These are phyloP conservation scores for Parafenestella ontariensis DNA, from an alignment of 2,329 filamentous ascomycete genomes.

Conservation along the genomic window DNA sequence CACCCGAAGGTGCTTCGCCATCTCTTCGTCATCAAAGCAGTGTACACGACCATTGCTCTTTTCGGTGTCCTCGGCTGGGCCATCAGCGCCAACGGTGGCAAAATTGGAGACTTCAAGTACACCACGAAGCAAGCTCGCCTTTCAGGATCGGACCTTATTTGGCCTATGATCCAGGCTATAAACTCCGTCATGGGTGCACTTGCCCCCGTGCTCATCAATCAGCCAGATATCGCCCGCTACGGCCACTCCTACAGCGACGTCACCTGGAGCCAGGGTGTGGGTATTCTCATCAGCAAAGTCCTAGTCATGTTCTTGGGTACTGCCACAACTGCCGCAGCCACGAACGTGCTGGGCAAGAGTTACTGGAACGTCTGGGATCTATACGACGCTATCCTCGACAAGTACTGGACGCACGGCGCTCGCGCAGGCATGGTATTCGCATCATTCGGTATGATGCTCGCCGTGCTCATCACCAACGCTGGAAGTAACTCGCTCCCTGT, in stretches of 20 bases:
- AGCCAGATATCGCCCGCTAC: constrained; percentile 32
- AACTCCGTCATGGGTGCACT: constrained; percentile 30
- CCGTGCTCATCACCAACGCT: constrained; percentile 44
- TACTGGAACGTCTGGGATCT: constrained; percentile 36
- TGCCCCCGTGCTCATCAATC: constrained; percentile 27
- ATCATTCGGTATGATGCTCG: constrained; percentile 34
- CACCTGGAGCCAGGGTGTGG: constrained; percentile 25
- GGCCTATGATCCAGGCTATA: constrained; percentile 28
- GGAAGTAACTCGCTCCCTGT: constrained; percentile 35
- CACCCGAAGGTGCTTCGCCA: constrained; percentile 30
- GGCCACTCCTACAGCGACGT: constrained; percentile 21
- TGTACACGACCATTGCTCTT: constrained; percentile 19
- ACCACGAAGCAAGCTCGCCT: constrained; percentile 23
- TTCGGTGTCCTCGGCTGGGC: constrained; percentile 28
- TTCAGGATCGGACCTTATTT: constrained; percentile 23
- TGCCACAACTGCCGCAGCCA: constrained; percentile 23
- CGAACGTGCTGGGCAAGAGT: constrained; percentile 25
- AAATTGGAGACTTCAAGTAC: constrained; percentile 25
- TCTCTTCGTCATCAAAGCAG: constrained; percentile 28
- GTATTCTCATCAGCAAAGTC: constrained; percentile 30
- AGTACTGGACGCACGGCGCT: constrained; percentile 28
- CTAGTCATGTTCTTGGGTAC: constrained; percentile 33
- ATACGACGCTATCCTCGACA: constrained; percentile 22
- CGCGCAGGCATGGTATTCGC: constrained; percentile 37
- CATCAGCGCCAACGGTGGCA: constrained; percentile 30